A percentile compares a stretch with the other conserved stretches of the same genome.
Conservation (phyloP, 306 rosid species). For the Cucurbita pepo region DNA sequence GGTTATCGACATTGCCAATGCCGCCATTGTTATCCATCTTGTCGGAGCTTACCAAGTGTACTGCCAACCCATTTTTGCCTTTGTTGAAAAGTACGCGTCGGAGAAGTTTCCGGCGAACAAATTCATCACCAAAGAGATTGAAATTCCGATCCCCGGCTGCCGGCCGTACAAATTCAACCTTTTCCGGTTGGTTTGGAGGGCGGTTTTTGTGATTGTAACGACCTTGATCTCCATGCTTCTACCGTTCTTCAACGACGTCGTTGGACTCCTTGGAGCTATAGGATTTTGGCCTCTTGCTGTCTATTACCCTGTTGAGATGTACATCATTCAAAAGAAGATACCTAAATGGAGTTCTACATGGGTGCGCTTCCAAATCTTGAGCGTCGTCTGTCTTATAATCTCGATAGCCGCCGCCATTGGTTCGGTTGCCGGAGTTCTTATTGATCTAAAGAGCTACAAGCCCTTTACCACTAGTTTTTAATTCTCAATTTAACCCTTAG, state of each 20-base stretch:
- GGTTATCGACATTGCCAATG: conserved; percentile 67
- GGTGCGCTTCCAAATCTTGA: conserved; percentile 39
- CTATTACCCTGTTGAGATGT: conserved; percentile 59
- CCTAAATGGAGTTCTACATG: conserved; percentile 53
- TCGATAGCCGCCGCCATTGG: conserved; percentile 43
- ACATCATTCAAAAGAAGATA: conserved; percentile 39
- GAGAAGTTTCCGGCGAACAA: conserved; percentile 16
- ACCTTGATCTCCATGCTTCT: conserved; percentile 48
- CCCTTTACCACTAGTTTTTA: conserved; percentile 26
- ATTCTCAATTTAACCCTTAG: background rate
- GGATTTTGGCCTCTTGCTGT: conserved; percentile 60
- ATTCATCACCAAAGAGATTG: conserved; percentile 28
- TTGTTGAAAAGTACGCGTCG: conserved; percentile 21
- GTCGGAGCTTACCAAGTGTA: conserved; percentile 69
- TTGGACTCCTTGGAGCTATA: conserved; percentile 55
- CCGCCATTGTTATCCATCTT: conserved; percentile 55
- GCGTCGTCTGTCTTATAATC: conserved; percentile 30
- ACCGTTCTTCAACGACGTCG: conserved; percentile 60
- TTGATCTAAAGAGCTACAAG: conserved; percentile 27
- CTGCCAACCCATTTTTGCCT: conserved; percentile 44
- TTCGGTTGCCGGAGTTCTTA: conserved; percentile 33
- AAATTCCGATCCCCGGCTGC: conserved; percentile 19
- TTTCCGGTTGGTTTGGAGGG: conserved; percentile 45
- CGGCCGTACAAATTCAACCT: conserved; percentile 29
- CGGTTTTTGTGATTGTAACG: conserved; percentile 22